Evolutionary conservation across 2,329 filamentous ascomycete genomes (phyloP).

Genomic region (Colletotrichum trifolii): DNA sequence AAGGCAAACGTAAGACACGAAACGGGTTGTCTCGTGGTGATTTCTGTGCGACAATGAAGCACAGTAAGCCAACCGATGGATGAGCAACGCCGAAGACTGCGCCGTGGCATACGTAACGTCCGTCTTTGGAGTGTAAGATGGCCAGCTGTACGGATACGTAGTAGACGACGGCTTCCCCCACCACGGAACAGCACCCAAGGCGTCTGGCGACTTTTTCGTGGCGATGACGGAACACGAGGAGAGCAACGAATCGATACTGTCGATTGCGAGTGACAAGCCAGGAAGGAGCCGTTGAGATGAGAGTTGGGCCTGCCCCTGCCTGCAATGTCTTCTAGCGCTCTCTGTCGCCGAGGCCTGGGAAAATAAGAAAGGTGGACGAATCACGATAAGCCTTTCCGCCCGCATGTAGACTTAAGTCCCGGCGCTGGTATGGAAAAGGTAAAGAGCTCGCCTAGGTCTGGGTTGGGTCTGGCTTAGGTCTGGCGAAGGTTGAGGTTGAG

Average conservation of each 20-base stretch:
- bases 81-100: not conserved
- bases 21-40: conserved; percentile 11
- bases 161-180: not conserved
- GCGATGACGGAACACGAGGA: conserved; percentile 13
- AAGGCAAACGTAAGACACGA: conserved; percentile 15
- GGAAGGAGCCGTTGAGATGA: conserved; percentile 5
- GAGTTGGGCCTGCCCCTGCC: conserved; percentile 1
- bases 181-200: not conserved
- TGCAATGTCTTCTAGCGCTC: not conserved
- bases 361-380: conserved; percentile 4
- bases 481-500: conserved; percentile 12
- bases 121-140: not conserved
- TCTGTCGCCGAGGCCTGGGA: not conserved
- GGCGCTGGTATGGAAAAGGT: conserved; percentile 15
- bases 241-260: not conserved
- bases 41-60: conserved; percentile 21
- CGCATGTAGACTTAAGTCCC: conserved; percentile 8
- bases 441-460: conserved; percentile 6
- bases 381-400: conserved; percentile 3
- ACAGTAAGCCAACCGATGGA: conserved; percentile 2
- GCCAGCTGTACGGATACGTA: not conserved
- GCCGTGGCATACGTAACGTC: conserved; percentile 2
- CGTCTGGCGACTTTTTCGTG: not conserved
- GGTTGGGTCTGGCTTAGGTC: too few species aligned
- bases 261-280: conserved; percentile 1